Conservation (phyloP, 306 rosid genomes). For the Datisca glomerata region DNA sequence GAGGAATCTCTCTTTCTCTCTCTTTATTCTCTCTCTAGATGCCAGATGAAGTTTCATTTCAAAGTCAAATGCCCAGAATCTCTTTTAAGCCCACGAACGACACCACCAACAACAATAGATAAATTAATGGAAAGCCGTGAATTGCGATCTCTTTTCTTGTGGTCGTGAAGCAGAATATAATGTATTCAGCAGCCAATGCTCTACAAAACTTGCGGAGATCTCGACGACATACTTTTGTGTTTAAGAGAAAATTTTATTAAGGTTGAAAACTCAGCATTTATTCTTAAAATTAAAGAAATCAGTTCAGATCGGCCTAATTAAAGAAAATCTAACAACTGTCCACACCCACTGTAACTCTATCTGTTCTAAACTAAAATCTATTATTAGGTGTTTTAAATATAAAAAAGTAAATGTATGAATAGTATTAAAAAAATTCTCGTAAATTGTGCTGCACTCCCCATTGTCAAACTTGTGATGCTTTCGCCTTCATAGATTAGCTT, state of each 20-base stretch:
- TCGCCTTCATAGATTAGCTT: constrained; percentile 5
- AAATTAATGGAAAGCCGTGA: constrained; percentile 32
- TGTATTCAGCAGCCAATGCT: not conserved
- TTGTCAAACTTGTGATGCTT: constrained; percentile 6
- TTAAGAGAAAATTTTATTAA: no score
- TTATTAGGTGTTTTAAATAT: no score
- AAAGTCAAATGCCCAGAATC: constrained; percentile 16
- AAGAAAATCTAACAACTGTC: no score
- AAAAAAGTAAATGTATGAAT: no score
- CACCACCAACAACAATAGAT: constrained; percentile 5
- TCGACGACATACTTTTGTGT: constrained; percentile 15
- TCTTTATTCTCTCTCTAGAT: not conserved
- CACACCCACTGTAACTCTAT: no score
- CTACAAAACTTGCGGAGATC: constrained; percentile 18
- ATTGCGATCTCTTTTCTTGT: constrained; percentile 25
- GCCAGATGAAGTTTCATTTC: not conserved
- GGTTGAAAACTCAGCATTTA: no score
- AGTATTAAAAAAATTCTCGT: no score
- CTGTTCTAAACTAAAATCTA: no score
- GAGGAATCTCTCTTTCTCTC: constrained; percentile 52
- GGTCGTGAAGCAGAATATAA: not conserved
- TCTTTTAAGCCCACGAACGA: not conserved
- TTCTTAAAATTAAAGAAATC: no score
- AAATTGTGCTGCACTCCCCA: not conserved
- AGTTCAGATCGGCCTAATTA: no score